A percentile compares a stretch with the other conserved stretches of the same genome.
Evolutionary conservation across 2,329 filamentous ascomycete species (phyloP).

Genomic region (Paecilomyces niveus): DNA sequence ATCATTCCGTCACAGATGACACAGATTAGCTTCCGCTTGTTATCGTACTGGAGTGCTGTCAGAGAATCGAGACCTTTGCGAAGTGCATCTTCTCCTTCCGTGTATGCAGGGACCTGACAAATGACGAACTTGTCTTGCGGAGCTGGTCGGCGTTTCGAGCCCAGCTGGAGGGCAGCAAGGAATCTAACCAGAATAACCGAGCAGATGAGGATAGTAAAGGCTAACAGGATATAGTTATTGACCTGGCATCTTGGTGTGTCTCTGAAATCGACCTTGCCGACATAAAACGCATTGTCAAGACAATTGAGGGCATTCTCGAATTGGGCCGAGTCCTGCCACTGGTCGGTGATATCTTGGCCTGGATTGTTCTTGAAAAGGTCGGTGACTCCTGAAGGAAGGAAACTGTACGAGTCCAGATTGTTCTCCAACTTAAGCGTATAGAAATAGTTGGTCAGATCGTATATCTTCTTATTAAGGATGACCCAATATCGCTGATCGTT

Average conservation of each 20-base stretch:
- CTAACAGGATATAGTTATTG: constrained; percentile 85
- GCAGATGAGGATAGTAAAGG: constrained; percentile 79
- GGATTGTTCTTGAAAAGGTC: constrained; percentile 66
- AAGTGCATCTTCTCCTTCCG: constrained; percentile 91
- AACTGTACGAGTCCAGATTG: constrained; percentile 54
- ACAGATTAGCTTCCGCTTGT: constrained; percentile 94
- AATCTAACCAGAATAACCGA: constrained; percentile 81
- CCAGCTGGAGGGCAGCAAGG: constrained; percentile 84
- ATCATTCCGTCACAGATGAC: constrained; percentile 98
- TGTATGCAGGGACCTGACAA: constrained; percentile 95
- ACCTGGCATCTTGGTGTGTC: constrained; percentile 67
- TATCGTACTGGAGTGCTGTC: constrained; percentile 91
- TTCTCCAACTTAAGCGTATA: constrained; percentile 59
- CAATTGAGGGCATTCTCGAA: constrained; percentile 68
- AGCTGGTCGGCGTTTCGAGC: constrained; percentile 78
- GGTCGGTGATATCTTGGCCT: constrained; percentile 67
- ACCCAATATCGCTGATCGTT: constrained; percentile 69
- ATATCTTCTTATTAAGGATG: constrained; percentile 67
- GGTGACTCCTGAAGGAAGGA: constrained; percentile 63
- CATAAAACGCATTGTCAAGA: constrained; percentile 74
- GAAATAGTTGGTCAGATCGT: constrained; percentile 90
- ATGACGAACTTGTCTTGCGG: constrained; percentile 99
- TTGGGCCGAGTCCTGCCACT: constrained; percentile 49
- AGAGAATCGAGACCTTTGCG: constrained; percentile 90
- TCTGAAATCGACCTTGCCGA: constrained; percentile 80